Evolutionary conservation across 2,329 filamentous ascomycete species (phyloP), one percentile per base, ranked within the genome.

Genomic region (Aspergillus tanneri): DNA sequence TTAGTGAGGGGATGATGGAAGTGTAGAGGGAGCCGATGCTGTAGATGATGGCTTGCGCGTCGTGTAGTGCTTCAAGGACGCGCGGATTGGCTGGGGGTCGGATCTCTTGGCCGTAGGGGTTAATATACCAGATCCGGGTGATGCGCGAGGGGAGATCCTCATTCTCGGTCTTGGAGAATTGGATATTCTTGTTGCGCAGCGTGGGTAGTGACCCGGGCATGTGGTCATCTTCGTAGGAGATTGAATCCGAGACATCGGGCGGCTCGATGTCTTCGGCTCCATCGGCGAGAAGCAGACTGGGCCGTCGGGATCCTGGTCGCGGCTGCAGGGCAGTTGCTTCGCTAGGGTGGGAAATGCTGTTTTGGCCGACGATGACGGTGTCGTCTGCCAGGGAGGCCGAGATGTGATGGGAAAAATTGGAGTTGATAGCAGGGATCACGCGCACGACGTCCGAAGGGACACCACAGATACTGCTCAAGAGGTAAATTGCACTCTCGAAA

Each of bases 81-180:
- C 89, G 84, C 0, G 90, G 85, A 61, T 96, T 97, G 2, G 90
- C 87, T 0, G 85, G 80, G 0, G 91, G 88, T 14, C 85, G 83
- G 57, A 97, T 96, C 69, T 96, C 91, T 65, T 96, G 90, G n/a
- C 92, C 92, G 67, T 96, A 97, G 0, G 92, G 92, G 63, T 96
- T 97, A 73, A 97, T 97, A 73, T 97, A 97, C 90, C 90, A 97
- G 24, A 97, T 79, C 2, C 91, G 76, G 46, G 85, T 77, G 58
- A 97, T 95, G 22, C 88, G 80, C 0, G 86, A 79, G 0, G 88
- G 81, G 1, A 97, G 76, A 46, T 93, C 88, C 58, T 91, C 86
- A 46, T 92, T 88, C 52, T 88, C 83, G 2, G 62, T 76, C 71
- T 97, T 97, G 62, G 81, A 86, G 66, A 96, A 95, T 4, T 78